These are phyloP conservation scores for Fraxinus americana DNA, from an alignment of 257 asterid genomes.

Conservation along the genomic window DNA sequence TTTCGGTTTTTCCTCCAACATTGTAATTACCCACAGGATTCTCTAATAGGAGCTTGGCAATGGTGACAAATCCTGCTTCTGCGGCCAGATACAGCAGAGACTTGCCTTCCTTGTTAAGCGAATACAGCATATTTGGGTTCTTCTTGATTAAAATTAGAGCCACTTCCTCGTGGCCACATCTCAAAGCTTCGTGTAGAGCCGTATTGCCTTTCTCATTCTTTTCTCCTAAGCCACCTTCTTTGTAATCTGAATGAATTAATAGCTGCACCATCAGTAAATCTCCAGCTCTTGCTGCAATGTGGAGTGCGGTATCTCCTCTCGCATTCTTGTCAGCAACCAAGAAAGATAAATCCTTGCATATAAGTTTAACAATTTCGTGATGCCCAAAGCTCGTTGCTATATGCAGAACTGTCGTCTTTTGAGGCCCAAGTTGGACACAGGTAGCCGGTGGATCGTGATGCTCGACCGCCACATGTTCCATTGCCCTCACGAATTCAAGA, in stretches of 20 bases:
- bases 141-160: conserved; percentile 44
- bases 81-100: conserved; percentile 58
- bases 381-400: conserved; percentile 44
- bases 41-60: conserved; percentile 45
- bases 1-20: conserved; percentile 29
- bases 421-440: conserved; percentile 50
- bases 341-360: conserved; percentile 56
- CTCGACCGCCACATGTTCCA: conserved; percentile 30
- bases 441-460: conserved; percentile 34
- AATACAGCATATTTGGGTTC: conserved; percentile 40
- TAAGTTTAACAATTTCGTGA: conserved; percentile 48
- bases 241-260: conserved; percentile 40
- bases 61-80: conserved; percentile 53
- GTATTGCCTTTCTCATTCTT: conserved; percentile 47
- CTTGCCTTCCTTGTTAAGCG: conserved; percentile 46
- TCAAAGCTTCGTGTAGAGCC: conserved; percentile 51
- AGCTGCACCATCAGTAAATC: conserved; percentile 35
- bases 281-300: conserved; percentile 56
- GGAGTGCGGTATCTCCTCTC: conserved; percentile 51
- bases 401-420: conserved; percentile 54
- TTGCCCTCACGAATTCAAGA: conserved; percentile 48
- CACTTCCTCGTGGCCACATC: conserved; percentile 40
- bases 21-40: conserved; percentile 44
- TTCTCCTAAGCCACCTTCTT: conserved; percentile 36
- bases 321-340: conserved; percentile 46